Evolutionary conservation across 1,284 basidiomycete genomes (phyloP).

Genomic region (Sanguinoderma infundibulare): DNA sequence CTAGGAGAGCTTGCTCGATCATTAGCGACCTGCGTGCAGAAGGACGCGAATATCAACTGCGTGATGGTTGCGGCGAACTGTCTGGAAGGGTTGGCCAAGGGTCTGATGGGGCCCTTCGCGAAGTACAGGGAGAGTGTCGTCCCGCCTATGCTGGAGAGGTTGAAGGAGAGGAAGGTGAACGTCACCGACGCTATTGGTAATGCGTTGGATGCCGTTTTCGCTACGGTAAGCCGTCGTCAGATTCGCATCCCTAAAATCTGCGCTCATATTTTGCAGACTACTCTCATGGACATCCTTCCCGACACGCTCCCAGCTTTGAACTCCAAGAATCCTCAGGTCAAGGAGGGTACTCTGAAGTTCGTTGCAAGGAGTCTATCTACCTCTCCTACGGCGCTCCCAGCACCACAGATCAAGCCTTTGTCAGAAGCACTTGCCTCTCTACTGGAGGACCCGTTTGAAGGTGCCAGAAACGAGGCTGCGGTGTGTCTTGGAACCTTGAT

Average conservation of each 20-base stretch:
- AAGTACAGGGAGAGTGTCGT: conserved; percentile 79
- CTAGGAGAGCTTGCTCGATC: conserved; percentile 77
- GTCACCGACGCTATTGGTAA: conserved; percentile 90
- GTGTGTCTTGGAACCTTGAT: conserved; percentile 89
- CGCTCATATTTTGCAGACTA: conserved; percentile 57
- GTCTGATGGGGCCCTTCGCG: conserved; percentile 77
- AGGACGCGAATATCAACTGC: conserved; percentile 96
- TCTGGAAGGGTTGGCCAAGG: conserved; percentile 87
- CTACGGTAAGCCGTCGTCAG: conserved; percentile 60
- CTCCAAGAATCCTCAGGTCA: conserved; percentile 97
- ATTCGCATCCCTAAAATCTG: conserved; percentile 2
- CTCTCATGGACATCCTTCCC: conserved; percentile 83
- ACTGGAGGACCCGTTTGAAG: conserved; percentile 89
- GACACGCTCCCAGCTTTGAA: conserved; percentile 82
- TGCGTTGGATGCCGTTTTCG: conserved; percentile 90
- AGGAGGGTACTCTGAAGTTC: conserved; percentile 92
- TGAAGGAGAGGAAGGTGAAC: conserved; percentile 94
- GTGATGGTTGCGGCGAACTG: conserved; percentile 90
- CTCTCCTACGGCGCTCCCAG: conserved; percentile 68
- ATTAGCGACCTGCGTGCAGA: conserved; percentile 82
- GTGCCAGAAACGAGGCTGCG: conserved; percentile 90
- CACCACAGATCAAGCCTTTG: conserved; percentile 83
- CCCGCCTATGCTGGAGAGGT: conserved; percentile 82
- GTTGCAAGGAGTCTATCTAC: conserved; percentile 82
- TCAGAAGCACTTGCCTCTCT: conserved; percentile 80